phyloP scores from a whole-genome alignment of 768 basidiomycete species.

The Termitomyces sp. region DNA sequence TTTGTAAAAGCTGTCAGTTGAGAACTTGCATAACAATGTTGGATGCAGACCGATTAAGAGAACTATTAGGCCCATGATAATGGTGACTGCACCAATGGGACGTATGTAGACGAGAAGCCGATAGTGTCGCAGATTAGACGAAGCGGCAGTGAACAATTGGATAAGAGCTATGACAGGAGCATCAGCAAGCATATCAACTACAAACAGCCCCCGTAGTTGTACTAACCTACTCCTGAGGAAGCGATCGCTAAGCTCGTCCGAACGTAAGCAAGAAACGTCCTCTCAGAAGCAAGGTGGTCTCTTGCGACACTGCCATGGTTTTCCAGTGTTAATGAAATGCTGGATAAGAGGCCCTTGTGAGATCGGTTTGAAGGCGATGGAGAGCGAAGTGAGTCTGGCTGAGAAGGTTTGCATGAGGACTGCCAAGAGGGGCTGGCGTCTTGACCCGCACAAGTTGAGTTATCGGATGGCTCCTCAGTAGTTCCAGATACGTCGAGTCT shows the following conservation, averaged over 20 bases:
- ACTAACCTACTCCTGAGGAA: slow-evolving; percentile 41
- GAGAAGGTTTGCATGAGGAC: slow-evolving; percentile 1
- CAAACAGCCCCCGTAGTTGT: background rate
- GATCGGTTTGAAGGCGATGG: background rate
- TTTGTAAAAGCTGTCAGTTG: background rate
- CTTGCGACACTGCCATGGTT: slow-evolving; percentile 49
- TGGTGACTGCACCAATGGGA: slow-evolving; percentile 18
- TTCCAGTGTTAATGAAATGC: slow-evolving; percentile 26
- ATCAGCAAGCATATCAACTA: background rate
- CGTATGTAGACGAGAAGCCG: slow-evolving; percentile 18
- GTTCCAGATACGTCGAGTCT: background rate
- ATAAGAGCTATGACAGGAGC: slow-evolving; percentile 13
- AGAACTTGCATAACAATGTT: background rate
- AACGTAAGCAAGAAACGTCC: slow-evolving; percentile 51
- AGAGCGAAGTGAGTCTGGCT: background rate
- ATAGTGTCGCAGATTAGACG: slow-evolving; percentile 11
- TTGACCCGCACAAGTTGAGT: background rate
- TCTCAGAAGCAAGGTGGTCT: slow-evolving; percentile 49
- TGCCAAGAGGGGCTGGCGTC: background rate
- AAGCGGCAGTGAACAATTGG: slow-evolving; percentile 18
- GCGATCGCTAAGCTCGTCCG: slow-evolving; percentile 47
- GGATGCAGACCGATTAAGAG: slow-evolving; percentile 15
- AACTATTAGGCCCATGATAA: slow-evolving; percentile 15
- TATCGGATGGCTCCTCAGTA: background rate
- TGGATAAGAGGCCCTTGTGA: background rate